Base-by-base conservation (phyloP, 371 early-diverging fungal species). In the Mucor lusitanicus region DNA sequence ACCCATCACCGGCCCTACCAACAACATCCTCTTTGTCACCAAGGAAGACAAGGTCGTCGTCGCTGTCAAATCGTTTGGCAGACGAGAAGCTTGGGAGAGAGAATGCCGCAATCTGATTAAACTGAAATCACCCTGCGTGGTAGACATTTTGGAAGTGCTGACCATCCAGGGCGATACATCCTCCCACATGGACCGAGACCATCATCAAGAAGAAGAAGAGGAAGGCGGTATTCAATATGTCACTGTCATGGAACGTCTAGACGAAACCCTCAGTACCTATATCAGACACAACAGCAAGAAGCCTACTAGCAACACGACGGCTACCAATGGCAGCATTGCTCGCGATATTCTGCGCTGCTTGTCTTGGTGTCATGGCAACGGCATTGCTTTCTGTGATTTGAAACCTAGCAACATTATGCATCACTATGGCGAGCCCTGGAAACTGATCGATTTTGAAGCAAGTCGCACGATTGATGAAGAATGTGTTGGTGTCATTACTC, bases 71-170 rank as follows among this genome's bases (percentile, higher is more conserved):
- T 61, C 69, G 15, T 83, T 83, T 75, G 81, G 78, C n/a, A 63
- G 83, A 53, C 69, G 83, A 11, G 83, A 83, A 68, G 81, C 83
- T 25, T 83, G 83, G 83, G 83, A 83, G 37, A 68, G 83, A 40
- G 83, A 83, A 67, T 83, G 83, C 39, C 71, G 77, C 3, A 75
- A 77, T 0, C 59, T 83, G 42, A 74, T 77, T 28, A 78, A 75
- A 55, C 59, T 83, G 1, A 74, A 77, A 56, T 80, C 80, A n/a
- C 59, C 63, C 2, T 72, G 66, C 33, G 72, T 80, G 2, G 83
- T 78, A 7, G 77, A 78, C n/a, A 72, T 83, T 3, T 42, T 83
- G 0, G 83, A 83, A 63, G 83, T 83, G 7, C 59, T 83, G 44
- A 83, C 83, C 0, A 80, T 83, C 32, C 80, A 83, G 60, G 72